Base-by-base conservation (phyloP, 495 filamentous ascomycete genomes). In the Tuber borchii region DNA sequence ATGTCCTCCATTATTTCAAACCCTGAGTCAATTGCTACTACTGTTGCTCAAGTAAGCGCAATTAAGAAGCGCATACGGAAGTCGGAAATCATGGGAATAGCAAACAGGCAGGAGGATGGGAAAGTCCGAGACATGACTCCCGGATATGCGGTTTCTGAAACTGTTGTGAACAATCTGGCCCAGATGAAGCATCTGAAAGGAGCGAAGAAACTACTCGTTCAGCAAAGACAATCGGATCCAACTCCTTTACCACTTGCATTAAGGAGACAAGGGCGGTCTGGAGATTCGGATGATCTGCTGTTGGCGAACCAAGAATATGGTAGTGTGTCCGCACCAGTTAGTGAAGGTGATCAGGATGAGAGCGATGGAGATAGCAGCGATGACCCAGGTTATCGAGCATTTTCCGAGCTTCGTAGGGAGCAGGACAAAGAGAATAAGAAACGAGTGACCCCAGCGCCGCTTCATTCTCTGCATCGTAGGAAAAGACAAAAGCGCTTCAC, bases 401-500 rank as follows among this genome's bases (percentile, higher is more conserved):
- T 65, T 65, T 34, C 14, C 56, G 26, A 65, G 56, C 56, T 65
- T 34, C 56, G 56, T 34, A 31, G 56, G 31, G 56, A 65, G 56
- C 56, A 79, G 34, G 75, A 79, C 31, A 79, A 79, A 31, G 78
- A 79, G 31, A 79, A 79, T 12, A 71, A 79, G 42, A 73, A 73
- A 17, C 68, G 73, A 3, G 26, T 75, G 3, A 77, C 78, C 0
- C 14, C 78, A 10, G 74, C 43, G 37, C 73, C 71, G 4, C 76
- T 71, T 42, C 78, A 45, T 39, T 75, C 77, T 9, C 78, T 70
- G 19, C 65, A 9, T 31, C 72, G 61, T 16, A 48, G 44, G 14
- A 68, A 37, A 31, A 79, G 75, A 34, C 65, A 71, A 20, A 79
- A 79, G 56, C 51, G 78, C 3, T 79, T 79, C 40, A 69, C 75